These are phyloP conservation scores for Apiospora kogelbergensis DNA, from an alignment of 2,329 filamentous ascomycete species.

Conservation along the genomic window DNA sequence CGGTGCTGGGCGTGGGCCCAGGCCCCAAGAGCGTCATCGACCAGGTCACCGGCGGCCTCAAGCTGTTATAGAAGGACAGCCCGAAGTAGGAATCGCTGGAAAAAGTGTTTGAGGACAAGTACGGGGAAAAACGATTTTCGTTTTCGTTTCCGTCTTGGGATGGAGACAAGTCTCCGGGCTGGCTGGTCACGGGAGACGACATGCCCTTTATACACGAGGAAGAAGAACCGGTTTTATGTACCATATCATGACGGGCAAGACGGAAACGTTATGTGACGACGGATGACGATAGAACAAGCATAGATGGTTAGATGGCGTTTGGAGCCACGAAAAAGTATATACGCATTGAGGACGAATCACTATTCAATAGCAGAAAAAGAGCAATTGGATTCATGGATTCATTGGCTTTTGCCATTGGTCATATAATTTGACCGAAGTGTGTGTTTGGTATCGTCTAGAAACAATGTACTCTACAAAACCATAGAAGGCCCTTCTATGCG, in stretches of 20 bases:
- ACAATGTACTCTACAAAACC: not conserved
- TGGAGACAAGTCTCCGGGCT: no score
- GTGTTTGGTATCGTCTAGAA: not conserved
- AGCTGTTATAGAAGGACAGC: slow-evolving; percentile 29
- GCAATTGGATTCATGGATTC: not conserved
- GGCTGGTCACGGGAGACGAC: no score
- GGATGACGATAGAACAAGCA: slow-evolving; percentile 4
- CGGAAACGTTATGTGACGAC: not conserved
- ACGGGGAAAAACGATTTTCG: no score
- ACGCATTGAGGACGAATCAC: no score
- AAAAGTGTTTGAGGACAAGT: no score
- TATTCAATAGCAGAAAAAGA: not conserved
- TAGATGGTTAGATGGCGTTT: slow-evolving; percentile 9
- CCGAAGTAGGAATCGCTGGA: no score
- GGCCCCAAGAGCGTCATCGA: slow-evolving; percentile 87
- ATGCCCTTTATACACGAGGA: not conserved
- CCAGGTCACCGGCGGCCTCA: slow-evolving; percentile 52
- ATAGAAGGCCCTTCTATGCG: not conserved
- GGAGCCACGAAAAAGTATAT: not conserved
- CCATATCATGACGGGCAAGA: not conserved
- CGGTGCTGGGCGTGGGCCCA: slow-evolving; percentile 80
- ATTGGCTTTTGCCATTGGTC: not conserved
- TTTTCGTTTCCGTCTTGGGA: no score
- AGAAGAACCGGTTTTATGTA: not conserved
- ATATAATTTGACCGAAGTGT: not conserved